Evolutionary conservation across 768 basidiomycete genomes (phyloP).

Genomic region (Jaapia argillacea): DNA sequence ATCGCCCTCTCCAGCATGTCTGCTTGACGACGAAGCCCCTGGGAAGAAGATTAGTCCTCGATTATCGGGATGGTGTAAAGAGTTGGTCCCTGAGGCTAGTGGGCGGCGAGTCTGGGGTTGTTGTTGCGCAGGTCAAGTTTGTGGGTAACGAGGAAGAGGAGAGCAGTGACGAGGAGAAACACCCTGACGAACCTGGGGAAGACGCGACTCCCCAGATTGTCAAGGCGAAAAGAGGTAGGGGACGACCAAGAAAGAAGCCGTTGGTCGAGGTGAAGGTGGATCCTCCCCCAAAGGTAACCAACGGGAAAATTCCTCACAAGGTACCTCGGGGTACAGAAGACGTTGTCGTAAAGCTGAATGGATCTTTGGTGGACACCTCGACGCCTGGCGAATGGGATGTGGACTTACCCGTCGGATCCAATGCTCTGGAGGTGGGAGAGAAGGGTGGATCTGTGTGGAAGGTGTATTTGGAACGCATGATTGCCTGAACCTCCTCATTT

Average conservation of each 20-base stretch:
- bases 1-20: constrained; percentile 40
- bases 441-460: constrained; percentile 63
- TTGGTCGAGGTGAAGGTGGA: not conserved
- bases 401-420: constrained; percentile 45
- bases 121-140: constrained; percentile 44
- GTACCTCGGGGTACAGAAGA: constrained; percentile 18
- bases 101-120: constrained; percentile 44
- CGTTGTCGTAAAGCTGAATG: constrained; percentile 58
- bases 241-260: not conserved
- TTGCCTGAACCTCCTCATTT: constrained; percentile 24
- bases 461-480: constrained; percentile 33
- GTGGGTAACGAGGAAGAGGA: constrained; percentile 30
- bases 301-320: not conserved
- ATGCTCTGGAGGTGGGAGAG: constrained; percentile 65
- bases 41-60: constrained; percentile 47
- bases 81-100: constrained; percentile 61
- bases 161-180: constrained; percentile 25
- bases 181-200: not conserved
- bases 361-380: constrained; percentile 34
- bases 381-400: constrained; percentile 50
- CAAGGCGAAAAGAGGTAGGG: not conserved
- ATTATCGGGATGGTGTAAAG: constrained; percentile 62
- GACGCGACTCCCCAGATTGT: not conserved
- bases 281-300: not conserved
- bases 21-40: constrained; percentile 47